A percentile compares a stretch with the other conserved stretches of the same genome.
phyloP scores from a whole-genome alignment of 2,329 filamentous ascomycete genomes.

The Pestalotiopsis sp. region DNA sequence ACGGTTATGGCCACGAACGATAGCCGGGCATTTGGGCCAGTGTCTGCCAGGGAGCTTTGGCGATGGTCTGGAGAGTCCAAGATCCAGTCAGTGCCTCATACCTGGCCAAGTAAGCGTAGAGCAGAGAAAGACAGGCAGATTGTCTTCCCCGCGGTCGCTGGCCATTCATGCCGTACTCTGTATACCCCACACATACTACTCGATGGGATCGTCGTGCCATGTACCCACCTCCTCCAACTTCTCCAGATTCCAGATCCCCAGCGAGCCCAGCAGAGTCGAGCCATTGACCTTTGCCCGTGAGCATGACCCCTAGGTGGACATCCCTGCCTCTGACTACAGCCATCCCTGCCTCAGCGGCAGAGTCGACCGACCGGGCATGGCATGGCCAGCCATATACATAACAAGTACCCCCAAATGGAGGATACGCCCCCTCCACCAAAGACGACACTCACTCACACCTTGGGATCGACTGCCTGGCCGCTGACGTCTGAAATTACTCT shows the following conservation, averaged over 20 bases:
- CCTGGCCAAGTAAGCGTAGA: too few species aligned
- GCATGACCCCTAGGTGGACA: not conserved
- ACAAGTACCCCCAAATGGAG: constrained; percentile 14
- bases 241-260: constrained; percentile 12
- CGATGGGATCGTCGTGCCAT: constrained; percentile 1
- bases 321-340: not conserved
- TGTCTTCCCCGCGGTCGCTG: not conserved
- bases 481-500: constrained; percentile 24
- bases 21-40: too few species aligned
- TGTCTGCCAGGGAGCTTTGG: too few species aligned
- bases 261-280: not conserved
- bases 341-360: constrained; percentile 4
- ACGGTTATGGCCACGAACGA: too few species aligned
- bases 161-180: not conserved
- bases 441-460: constrained; percentile 13
- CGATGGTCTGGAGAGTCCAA: too few species aligned
- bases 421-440: constrained; percentile 7
- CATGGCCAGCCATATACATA: constrained; percentile 13
- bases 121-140: not conserved
- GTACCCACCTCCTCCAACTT: constrained; percentile 9
- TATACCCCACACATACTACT: constrained; percentile 6
- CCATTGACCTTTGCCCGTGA: not conserved
- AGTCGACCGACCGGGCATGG: constrained; percentile 9
- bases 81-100: too few species aligned
- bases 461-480: constrained; percentile 18